Evolutionary conservation across 1,139 yeast genomes (phyloP).

Genomic region (Ogataea hybrid): DNA sequence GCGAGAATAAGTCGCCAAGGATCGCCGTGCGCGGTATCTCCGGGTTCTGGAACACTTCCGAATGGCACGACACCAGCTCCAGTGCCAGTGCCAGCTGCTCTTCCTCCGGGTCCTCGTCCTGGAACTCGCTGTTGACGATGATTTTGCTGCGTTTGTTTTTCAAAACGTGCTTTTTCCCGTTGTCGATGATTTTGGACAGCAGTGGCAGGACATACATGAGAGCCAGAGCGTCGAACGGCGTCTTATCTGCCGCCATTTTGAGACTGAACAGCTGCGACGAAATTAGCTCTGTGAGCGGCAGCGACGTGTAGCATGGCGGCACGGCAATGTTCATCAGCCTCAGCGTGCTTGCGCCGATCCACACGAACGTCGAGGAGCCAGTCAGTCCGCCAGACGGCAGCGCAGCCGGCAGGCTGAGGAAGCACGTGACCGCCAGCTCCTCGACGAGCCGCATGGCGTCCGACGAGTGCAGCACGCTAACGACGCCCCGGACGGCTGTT

Average conservation of each 20-base stretch:
- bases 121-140: slow-evolving; percentile 56
- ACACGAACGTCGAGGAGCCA: slow-evolving; percentile 26
- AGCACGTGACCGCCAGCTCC: slow-evolving; percentile 31
- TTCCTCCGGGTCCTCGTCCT: slow-evolving; percentile 80
- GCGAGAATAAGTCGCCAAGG: slow-evolving; percentile 57
- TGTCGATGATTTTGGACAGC: slow-evolving; percentile 58
- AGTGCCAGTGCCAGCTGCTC: slow-evolving; percentile 79
- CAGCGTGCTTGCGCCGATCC: slow-evolving; percentile 62
- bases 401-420: slow-evolving; percentile 31
- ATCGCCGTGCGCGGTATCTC: slow-evolving; percentile 69
- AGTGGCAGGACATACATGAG: slow-evolving; percentile 76
- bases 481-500: slow-evolving; percentile 47
- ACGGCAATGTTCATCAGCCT: slow-evolving; percentile 48
- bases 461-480: slow-evolving; percentile 40
- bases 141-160: slow-evolving; percentile 47
- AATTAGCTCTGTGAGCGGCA: slow-evolving; percentile 51
- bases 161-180: slow-evolving; percentile 54
- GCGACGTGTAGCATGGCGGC: slow-evolving; percentile 45
- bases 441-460: slow-evolving; percentile 43
- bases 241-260: slow-evolving; percentile 71
- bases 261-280: slow-evolving; percentile 62
- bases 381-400: slow-evolving; percentile 21
- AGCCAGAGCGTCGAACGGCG: slow-evolving; percentile 65
- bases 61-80: slow-evolving; percentile 74
- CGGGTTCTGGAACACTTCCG: slow-evolving; percentile 67